Evolutionary conservation across 2,329 filamentous ascomycete species (phyloP).

Genomic region (Metarhizium anisopliae): DNA sequence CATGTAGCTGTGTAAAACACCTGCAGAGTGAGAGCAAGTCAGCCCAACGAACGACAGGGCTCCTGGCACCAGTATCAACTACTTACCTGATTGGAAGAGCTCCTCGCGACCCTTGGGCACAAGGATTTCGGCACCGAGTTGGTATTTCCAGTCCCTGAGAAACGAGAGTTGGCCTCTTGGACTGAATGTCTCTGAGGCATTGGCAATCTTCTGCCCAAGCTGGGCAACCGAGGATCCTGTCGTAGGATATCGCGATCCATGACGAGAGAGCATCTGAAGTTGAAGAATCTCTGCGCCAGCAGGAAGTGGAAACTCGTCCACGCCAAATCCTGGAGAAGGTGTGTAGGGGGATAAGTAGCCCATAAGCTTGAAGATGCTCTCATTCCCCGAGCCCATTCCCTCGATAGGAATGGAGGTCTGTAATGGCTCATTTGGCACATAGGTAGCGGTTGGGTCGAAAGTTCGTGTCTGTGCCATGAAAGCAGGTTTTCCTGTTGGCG

Average conservation of each 20-base stretch:
- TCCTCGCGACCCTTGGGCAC: slow-evolving; percentile 66
- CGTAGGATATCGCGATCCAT: slow-evolving; percentile 67
- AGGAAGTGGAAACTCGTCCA: slow-evolving; percentile 61
- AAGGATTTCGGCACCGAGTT: slow-evolving; percentile 61
- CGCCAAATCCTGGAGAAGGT: slow-evolving; percentile 64
- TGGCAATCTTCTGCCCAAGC: slow-evolving; percentile 49
- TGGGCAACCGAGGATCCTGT: slow-evolving; percentile 42
- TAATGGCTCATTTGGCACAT: slow-evolving; percentile 59
- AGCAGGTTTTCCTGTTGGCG: slow-evolving; percentile 58
- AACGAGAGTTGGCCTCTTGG: slow-evolving; percentile 55
- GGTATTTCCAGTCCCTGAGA: slow-evolving; percentile 59
- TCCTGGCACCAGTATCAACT: background rate
- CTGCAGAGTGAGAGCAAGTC: slow-evolving; percentile 20
- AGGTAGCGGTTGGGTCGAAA: slow-evolving; percentile 55
- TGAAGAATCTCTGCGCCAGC: slow-evolving; percentile 59
- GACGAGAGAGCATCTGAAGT: slow-evolving; percentile 63
- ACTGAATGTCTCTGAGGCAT: slow-evolving; percentile 41
- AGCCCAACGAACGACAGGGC: background rate
- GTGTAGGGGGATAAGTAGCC: slow-evolving; percentile 60
- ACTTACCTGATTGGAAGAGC: slow-evolving; percentile 52
- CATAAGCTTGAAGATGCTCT: slow-evolving; percentile 63
- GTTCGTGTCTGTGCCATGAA: slow-evolving; percentile 65
- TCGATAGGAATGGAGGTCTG: slow-evolving; percentile 62
- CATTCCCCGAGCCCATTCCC: slow-evolving; percentile 45
- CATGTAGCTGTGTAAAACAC: slow-evolving; percentile 63